A percentile compares a stretch with the other conserved stretches of the same genome.
These are phyloP conservation scores for Nemania diffusa DNA, from an alignment of 2,329 filamentous ascomycete genomes.

Conservation along the genomic window DNA sequence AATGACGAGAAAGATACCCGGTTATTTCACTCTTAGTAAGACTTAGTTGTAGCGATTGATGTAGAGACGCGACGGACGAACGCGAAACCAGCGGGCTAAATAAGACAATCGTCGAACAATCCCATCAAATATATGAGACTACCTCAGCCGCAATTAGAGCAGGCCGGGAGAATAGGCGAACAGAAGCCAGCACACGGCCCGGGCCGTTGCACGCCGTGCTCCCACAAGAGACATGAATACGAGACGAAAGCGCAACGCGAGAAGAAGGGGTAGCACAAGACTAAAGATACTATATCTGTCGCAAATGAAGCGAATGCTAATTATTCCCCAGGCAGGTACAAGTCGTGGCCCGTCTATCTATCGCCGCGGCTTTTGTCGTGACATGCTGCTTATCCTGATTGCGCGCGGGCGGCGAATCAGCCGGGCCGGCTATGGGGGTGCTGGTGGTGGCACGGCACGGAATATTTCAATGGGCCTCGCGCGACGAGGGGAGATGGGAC, in stretches of 20 bases:
- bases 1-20: not conserved
- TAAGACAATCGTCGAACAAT: not conserved
- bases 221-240: not conserved
- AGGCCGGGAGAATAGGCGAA: not conserved
- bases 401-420: conserved; percentile 19
- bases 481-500: not conserved
- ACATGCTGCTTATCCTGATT: conserved; percentile 5
- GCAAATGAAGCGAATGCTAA: not conserved
- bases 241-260: not conserved
- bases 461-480: not conserved
- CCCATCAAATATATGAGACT: conserved; percentile 50
- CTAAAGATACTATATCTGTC: not conserved
- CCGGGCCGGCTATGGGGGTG: conserved; percentile 9
- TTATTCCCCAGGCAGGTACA: not conserved
- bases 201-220: not conserved
- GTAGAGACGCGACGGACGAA: not conserved
- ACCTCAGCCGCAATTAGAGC: conserved; percentile 45
- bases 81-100: not conserved
- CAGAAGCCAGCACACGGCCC: not conserved
- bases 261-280: not conserved
- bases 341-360: not conserved
- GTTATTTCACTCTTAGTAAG: too few relatives aligned
- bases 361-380: not conserved
- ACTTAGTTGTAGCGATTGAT: not conserved
- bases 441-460: conserved; percentile 19